Percentiles rank a stretch among this genome's conserved stretches.
Conservation (phyloP, 495 filamentous ascomycete species). For the Cairneyella variabilis region DNA sequence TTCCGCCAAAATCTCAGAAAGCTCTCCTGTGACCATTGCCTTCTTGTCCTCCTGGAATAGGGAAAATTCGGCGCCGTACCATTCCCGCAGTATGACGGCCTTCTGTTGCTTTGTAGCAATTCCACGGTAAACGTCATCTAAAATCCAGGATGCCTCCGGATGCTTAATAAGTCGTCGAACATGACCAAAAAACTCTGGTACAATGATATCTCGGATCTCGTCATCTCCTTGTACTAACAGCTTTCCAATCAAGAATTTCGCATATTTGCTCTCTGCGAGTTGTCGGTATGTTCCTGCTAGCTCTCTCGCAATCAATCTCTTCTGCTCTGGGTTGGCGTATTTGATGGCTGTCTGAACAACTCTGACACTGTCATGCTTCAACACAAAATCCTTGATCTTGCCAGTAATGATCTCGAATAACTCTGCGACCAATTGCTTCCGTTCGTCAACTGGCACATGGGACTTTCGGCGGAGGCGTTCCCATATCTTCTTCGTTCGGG, state of each 20-base stretch:
- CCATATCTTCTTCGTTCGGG: conserved; percentile 94
- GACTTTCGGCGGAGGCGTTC: conserved; percentile 89
- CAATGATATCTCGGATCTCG: conserved; percentile 79
- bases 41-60: conserved; percentile 59
- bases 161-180: conserved; percentile 92
- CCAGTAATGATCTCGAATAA: conserved; percentile 88
- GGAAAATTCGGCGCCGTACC: conserved; percentile 93
- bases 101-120: conserved; percentile 82
- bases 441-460: conserved; percentile 79
- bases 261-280: conserved; percentile 89
- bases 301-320: conserved; percentile 81
- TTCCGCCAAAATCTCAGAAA: conserved; percentile 67
- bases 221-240: conserved; percentile 83
- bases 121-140: conserved; percentile 91
- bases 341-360: conserved; percentile 96
- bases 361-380: conserved; percentile 96
- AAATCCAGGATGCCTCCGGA: conserved; percentile 91
- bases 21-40: conserved; percentile 42
- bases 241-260: conserved; percentile 95
- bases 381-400: conserved; percentile 86
- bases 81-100: conserved; percentile 79
- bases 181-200: conserved; percentile 91
- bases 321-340: conserved; percentile 80
- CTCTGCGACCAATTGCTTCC: conserved; percentile 81
- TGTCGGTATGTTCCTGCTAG: conserved; percentile 79